A percentile compares a stretch with the other conserved stretches of the same genome.
Conservation (phyloP, 148 eudicot species). For the Cornus suecica region DNA sequence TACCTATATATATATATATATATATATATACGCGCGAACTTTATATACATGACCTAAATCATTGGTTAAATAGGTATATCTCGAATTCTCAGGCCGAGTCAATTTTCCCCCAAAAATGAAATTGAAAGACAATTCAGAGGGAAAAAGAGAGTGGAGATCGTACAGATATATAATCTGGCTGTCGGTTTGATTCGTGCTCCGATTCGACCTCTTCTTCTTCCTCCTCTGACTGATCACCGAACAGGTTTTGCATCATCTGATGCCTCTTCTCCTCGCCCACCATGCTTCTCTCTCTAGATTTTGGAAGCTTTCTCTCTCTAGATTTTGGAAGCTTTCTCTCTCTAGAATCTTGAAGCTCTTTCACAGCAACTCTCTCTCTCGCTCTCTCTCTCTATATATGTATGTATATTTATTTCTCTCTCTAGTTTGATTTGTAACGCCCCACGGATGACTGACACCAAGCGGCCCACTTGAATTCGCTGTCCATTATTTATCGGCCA, state of each 20-base stretch:
- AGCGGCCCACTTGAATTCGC: no score
- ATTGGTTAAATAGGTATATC: background rate
- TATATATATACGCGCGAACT: background rate
- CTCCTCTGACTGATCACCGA: conserved; percentile 89
- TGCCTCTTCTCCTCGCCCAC: conserved; percentile 88
- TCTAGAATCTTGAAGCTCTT: background rate
- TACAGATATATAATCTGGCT: conserved; percentile 74
- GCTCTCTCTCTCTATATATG: no score
- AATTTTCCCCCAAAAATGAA: background rate
- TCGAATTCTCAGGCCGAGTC: background rate
- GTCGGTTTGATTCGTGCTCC: conserved; percentile 93
- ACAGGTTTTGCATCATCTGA: conserved; percentile 95
- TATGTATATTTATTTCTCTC: no score
- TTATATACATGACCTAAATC: background rate
- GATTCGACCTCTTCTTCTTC: conserved; percentile 93
- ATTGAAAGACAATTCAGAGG: background rate
- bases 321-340: background rate
- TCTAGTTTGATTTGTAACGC: background rate
- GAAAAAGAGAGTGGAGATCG: background rate
- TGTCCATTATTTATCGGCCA: no score
- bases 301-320: no score
- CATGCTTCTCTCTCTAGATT: conserved; percentile 19
- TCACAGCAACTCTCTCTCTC: no score
- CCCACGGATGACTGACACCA: background rate
- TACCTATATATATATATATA: no score